Evolutionary conservation across 2,329 filamentous ascomycete species (phyloP).

Genomic region (Cercospora nicotianae): DNA sequence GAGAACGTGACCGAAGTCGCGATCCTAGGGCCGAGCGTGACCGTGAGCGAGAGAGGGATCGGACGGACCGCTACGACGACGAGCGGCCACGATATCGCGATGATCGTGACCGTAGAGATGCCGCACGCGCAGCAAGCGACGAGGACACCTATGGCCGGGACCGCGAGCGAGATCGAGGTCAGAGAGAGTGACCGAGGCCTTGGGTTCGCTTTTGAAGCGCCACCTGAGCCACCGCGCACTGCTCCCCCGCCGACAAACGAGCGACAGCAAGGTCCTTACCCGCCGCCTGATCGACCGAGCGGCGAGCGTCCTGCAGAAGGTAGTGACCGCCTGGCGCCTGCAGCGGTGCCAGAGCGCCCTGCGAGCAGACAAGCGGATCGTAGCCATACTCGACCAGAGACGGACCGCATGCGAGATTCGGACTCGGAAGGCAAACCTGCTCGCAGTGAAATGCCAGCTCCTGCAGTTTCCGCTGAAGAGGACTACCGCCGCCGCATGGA

Average conservation of each 20-base stretch:
- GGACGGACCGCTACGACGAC: constrained; percentile 24
- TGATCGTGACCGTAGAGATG: constrained; percentile 24
- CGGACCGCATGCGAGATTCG: constrained; percentile 16
- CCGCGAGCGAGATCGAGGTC: constrained; percentile 29
- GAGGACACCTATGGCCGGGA: constrained; percentile 31
- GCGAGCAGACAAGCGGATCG: constrained; percentile 18
- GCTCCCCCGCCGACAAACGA: constrained; percentile 22
- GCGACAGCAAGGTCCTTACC: constrained; percentile 18
- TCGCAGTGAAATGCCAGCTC: constrained; percentile 27
- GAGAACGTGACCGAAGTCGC: constrained; percentile 28
- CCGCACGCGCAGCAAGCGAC: constrained; percentile 26
- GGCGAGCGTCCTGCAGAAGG: constrained; percentile 6
- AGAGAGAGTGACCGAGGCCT: constrained; percentile 34
- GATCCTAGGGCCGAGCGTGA: constrained; percentile 26
- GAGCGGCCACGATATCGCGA: constrained; percentile 23
- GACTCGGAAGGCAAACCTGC: constrained; percentile 20
- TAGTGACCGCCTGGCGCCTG: constrained; percentile 2
- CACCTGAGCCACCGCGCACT: constrained; percentile 29
- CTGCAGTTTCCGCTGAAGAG: constrained; percentile 49
- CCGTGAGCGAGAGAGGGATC: constrained; percentile 20
- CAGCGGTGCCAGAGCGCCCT: constrained; percentile 14
- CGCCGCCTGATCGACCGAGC: constrained; percentile 4
- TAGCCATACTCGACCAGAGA: constrained; percentile 7
- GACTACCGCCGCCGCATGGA: constrained; percentile 53
- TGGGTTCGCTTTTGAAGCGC: constrained; percentile 38